These are phyloP conservation scores for Penicillium sp. DNA, from an alignment of 2,329 filamentous ascomycete species.

Conservation along the genomic window DNA sequence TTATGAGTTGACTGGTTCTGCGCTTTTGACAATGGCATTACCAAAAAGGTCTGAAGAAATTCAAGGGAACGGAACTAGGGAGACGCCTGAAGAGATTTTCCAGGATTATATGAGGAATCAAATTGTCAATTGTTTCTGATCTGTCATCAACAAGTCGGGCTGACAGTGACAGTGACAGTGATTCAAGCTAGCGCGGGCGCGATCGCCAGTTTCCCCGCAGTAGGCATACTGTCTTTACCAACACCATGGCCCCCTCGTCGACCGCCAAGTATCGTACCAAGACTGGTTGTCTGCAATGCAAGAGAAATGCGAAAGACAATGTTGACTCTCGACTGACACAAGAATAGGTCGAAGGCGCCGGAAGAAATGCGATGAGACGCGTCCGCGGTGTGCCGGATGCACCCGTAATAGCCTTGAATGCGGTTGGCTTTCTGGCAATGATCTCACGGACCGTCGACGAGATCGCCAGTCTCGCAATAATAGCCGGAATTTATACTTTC, in stretches of 20 bases:
- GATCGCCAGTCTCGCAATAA: not conserved
- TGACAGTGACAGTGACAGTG: too few species aligned
- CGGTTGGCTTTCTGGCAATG: not conserved
- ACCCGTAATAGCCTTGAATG: constrained; percentile 9
- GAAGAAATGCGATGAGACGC: constrained; percentile 20
- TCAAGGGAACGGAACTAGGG: too few species aligned
- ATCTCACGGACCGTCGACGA: not conserved
- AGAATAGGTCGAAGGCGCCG: constrained; percentile 11
- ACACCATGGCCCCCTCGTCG: not conserved
- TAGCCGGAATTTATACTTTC: not conserved
- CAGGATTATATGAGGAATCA: too few species aligned
- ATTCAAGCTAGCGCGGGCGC: not conserved
- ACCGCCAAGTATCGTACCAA: constrained; percentile 10
- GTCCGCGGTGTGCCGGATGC: constrained; percentile 13
- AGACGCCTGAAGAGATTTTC: too few species aligned
- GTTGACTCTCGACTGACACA: not conserved
- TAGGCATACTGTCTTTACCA: not conserved
- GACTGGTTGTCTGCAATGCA: constrained; percentile 15
- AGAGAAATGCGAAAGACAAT: not conserved
- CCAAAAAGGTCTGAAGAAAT: too few species aligned
- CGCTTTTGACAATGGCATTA: too few species aligned
- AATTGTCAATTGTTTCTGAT: too few species aligned
- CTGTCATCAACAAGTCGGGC: too few species aligned
- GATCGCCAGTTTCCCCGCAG: not conserved
- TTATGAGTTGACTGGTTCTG: too few species aligned